These are phyloP conservation scores for Bruguiera parviflora DNA, from an alignment of 345 rosid genomes.

Conservation along the genomic window DNA sequence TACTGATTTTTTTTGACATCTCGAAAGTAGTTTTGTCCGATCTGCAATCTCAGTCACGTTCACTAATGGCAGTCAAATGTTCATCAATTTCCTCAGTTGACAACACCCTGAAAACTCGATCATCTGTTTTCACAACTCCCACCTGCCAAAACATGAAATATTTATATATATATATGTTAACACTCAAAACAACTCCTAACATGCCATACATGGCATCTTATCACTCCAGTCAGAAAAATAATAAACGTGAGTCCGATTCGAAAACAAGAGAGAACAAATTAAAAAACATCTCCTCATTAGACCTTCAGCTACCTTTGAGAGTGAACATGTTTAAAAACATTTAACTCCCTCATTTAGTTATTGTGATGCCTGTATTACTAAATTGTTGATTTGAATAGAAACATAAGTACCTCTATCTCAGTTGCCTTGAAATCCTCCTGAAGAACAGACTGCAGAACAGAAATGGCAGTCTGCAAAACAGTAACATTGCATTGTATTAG, in stretches of 20 bases:
- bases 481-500: constrained; percentile 11
- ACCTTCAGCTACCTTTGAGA: neutral
- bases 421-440: constrained; percentile 95
- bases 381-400: neutral
- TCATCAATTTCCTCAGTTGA: constrained; percentile 73
- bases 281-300: neutral
- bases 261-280: neutral
- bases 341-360: neutral
- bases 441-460: constrained; percentile 82
- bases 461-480: constrained; percentile 56
- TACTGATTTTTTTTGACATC: neutral
- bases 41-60: constrained; percentile 49
- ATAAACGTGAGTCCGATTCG: no score
- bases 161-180: neutral
- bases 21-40: neutral
- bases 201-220: no score
- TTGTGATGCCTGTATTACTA: neutral
- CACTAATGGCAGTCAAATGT: constrained; percentile 76
- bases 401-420: constrained; percentile 67
- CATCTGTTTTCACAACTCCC: constrained; percentile 68
- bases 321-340: neutral
- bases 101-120: constrained; percentile 51
- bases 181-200: neutral
- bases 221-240: no score
- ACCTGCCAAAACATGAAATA: constrained; percentile 37